Evolutionary conservation across 2,329 filamentous ascomycete genomes (phyloP), one percentile per base, ranked within the genome.

Genomic region (Calonectria pseudoreteaudii): DNA sequence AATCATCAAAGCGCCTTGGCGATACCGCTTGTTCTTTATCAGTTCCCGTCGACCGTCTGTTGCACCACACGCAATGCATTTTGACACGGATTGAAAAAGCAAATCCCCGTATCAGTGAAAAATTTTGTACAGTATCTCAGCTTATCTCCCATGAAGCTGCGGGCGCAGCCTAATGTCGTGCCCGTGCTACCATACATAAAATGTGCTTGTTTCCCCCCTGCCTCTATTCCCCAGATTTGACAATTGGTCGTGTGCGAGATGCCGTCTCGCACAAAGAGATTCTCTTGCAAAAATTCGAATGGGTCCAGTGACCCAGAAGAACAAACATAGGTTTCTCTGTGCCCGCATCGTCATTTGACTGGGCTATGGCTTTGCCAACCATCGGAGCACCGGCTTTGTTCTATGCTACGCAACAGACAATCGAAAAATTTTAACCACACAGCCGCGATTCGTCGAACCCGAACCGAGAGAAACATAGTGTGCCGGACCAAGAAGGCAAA

Each of bases 91-190:
- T 69, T 60, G 56, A 60, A 60, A 74, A 71, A 76, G 71, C 76
- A 68, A 73, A 65, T 70, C 73, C 38, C 75, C 78, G 78, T 79
- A 79, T 80, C 78, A 75, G 71, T 70, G 58, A 77, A 71, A 71
- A 66, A 66, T 65, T 66, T 73, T 71, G 11, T 64, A 70, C 34
- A 53, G 50, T 30, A 53, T 70, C 72, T 73, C 68, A 73, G 69
- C 78, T 80, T 80, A 80, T 80, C 78, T 79, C 58, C 41, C 66
- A 68, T 70, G n/a, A 47, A 66, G 64, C 72, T 71, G 66, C 68
- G 71, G 73, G 71, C 73, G 74, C 71, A 74, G 62, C 66, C 69
- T 69, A 28, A 52, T 56, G 16, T 58, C 50, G 72, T 72, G 73
- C 75, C 72, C 72, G 73, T 68, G 65, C 71, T 68, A 65, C 67